phyloP scores from a whole-genome alignment of 1,284 basidiomycete species.

The Malassezia nana region DNA sequence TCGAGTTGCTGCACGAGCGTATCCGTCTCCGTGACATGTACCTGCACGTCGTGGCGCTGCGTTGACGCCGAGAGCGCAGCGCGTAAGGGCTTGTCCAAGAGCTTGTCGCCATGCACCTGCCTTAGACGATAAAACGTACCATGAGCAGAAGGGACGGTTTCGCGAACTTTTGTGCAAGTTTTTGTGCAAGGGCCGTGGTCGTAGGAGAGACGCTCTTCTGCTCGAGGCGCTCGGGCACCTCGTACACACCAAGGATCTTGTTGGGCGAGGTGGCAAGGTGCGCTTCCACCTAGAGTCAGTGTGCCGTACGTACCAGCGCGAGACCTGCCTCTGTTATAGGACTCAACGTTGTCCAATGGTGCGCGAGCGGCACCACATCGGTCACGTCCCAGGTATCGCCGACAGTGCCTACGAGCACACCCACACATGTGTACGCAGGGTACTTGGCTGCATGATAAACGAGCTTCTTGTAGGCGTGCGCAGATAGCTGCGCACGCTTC shows the following conservation, averaged over 20 bases:
- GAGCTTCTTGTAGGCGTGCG: constrained; percentile 18
- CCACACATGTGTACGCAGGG: constrained; percentile 10
- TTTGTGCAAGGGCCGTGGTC: constrained; percentile 8
- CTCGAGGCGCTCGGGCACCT: constrained; percentile 15
- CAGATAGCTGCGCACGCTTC: not conserved
- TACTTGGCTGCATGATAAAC: constrained; percentile 21
- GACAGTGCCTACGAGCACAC: constrained; percentile 13
- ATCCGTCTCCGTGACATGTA: not conserved
- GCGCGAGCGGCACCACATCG: constrained; percentile 18
- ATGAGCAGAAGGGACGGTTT: not conserved
- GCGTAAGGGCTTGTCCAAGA: not conserved
- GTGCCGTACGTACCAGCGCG: constrained; percentile 12
- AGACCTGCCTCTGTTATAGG: constrained; percentile 19
- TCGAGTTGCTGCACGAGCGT: constrained; percentile 1
- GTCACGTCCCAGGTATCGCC: not conserved
- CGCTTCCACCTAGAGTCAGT: constrained; percentile 5
- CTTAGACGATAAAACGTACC: not conserved
- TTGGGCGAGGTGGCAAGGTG: not conserved
- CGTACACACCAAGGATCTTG: constrained; percentile 16
- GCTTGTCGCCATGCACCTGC: constrained; percentile 7
- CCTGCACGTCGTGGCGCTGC: not conserved
- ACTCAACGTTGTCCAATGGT: constrained; percentile 17
- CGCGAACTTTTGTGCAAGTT: not conserved
- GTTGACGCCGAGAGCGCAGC: not conserved
- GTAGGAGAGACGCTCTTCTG: constrained; percentile 1